phyloP scores from a whole-genome alignment of 768 basidiomycete genomes.

The Porpolomopsis calyptriformis region DNA sequence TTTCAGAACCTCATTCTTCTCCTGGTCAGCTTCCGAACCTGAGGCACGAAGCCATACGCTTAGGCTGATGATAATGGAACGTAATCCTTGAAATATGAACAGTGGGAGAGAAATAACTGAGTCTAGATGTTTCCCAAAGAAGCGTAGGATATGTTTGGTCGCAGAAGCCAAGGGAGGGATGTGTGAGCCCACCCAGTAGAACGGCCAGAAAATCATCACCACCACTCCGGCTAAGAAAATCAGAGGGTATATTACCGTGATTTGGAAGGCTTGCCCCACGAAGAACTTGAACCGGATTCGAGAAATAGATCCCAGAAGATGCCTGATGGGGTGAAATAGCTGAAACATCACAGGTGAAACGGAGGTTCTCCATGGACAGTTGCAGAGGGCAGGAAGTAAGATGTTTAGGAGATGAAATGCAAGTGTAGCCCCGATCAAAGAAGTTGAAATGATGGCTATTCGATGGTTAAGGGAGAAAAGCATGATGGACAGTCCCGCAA shows the following conservation, averaged over 20 bases:
- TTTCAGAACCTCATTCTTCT: neutral
- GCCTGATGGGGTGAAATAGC: neutral
- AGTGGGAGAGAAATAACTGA: too few relatives aligned
- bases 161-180: too few relatives aligned
- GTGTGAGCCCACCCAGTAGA: too few relatives aligned
- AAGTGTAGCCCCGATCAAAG: constrained; percentile 9
- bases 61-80: neutral
- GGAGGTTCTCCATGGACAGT: constrained; percentile 16
- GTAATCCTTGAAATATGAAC: neutral
- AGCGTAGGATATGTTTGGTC: too few relatives aligned
- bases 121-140: too few relatives aligned
- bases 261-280: neutral
- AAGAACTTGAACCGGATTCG: constrained; percentile 6
- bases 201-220: too few relatives aligned
- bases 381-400: constrained; percentile 13
- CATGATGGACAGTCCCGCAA: constrained; percentile 12
- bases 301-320: neutral
- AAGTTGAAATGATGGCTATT: constrained; percentile 11
- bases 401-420: constrained; percentile 12
- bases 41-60: neutral
- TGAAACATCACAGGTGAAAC: constrained; percentile 12
- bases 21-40: constrained; percentile 4
- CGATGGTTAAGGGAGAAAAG: constrained; percentile 11
- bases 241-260: neutral
- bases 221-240: neutral